A percentile compares a stretch with the other conserved stretches of the same genome.
Conservation (phyloP, 306 rosid species). For the Ceratonia siliqua region DNA sequence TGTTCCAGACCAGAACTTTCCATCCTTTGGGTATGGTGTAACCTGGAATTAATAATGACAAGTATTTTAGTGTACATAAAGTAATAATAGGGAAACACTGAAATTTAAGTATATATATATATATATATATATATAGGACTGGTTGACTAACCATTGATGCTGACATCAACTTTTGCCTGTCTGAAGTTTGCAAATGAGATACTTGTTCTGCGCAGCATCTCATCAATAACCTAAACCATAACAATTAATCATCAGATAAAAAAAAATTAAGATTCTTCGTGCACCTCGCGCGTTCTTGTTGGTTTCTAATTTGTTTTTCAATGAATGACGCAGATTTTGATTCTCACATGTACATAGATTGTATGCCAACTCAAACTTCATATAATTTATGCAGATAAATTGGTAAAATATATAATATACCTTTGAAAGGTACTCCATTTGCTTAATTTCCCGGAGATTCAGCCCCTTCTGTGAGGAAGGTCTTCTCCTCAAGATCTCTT, state of each 20-base stretch:
- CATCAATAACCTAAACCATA: conserved; percentile 57
- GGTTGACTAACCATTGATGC: conserved; percentile 48
- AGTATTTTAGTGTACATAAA: neutral
- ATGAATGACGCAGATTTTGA: neutral
- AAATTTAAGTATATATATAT: neutral
- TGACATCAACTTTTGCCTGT: conserved; percentile 60
- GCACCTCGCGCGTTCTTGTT: neutral
- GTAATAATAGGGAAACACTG: neutral
- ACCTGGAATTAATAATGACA: conserved; percentile 36
- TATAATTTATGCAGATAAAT: neutral
- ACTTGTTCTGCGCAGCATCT: conserved; percentile 55
- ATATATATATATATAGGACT: neutral
- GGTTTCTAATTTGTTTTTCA: neutral
- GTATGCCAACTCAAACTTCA: neutral
- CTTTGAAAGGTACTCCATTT: conserved; percentile 67
- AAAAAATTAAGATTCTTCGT: conserved; percentile 2
- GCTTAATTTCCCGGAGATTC: conserved; percentile 50
- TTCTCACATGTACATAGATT: neutral
- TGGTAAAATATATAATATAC: conserved; percentile 28
- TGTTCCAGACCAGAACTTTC: conserved; percentile 69
- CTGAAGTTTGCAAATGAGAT: conserved; percentile 57
- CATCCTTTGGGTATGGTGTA: conserved; percentile 70
- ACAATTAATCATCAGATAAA: neutral
- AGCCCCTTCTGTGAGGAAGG: conserved; percentile 52
- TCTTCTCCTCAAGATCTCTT: conserved; percentile 47